Conservation (phyloP, 352 stramenopile species). For the Globisporangium solare region DNA sequence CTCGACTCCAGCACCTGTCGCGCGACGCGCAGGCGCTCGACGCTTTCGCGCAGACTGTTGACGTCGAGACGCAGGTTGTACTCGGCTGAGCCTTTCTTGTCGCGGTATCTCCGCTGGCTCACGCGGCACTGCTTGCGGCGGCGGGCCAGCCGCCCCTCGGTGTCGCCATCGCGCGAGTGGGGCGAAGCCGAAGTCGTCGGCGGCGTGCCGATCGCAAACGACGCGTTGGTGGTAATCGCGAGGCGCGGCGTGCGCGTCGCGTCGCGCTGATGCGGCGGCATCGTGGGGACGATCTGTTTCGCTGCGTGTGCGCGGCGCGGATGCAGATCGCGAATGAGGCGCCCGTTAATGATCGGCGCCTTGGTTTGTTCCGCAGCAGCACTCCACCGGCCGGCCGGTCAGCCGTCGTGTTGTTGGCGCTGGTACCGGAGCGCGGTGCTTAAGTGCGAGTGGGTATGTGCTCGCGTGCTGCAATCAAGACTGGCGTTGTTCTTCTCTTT, state of each 20-base stretch:
- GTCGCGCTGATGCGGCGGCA: not conserved
- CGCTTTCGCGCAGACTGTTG: slow-evolving; percentile 48
- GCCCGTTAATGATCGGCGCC: slow-evolving; percentile 3
- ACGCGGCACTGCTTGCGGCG: slow-evolving; percentile 56
- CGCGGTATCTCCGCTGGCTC: slow-evolving; percentile 65
- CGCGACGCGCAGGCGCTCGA: slow-evolving; percentile 43
- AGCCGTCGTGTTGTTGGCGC: not conserved
- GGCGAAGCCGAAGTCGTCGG: not conserved
- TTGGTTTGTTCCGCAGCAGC: too few relatives aligned
- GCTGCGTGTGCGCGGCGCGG: not conserved
- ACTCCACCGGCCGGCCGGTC: too few relatives aligned
- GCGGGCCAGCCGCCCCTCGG: slow-evolving; percentile 28
- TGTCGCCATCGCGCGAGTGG: slow-evolving; percentile 3
- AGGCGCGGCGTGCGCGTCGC: not conserved
- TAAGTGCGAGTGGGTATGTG: slow-evolving; percentile 2
- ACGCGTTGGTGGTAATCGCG: not conserved
- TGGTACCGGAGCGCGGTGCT: not conserved
- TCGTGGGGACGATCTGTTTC: not conserved
- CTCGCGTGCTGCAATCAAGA: too few relatives aligned
- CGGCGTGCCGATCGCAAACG: not conserved
- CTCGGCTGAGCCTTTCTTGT: slow-evolving; percentile 58
- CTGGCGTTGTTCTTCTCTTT: too few relatives aligned
- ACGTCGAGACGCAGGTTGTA: slow-evolving; percentile 69
- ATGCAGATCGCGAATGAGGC: not conserved
- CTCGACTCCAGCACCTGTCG: slow-evolving; percentile 42